Conservation (phyloP, 306 rosid genomes). For the Coriaria nepalensis region DNA sequence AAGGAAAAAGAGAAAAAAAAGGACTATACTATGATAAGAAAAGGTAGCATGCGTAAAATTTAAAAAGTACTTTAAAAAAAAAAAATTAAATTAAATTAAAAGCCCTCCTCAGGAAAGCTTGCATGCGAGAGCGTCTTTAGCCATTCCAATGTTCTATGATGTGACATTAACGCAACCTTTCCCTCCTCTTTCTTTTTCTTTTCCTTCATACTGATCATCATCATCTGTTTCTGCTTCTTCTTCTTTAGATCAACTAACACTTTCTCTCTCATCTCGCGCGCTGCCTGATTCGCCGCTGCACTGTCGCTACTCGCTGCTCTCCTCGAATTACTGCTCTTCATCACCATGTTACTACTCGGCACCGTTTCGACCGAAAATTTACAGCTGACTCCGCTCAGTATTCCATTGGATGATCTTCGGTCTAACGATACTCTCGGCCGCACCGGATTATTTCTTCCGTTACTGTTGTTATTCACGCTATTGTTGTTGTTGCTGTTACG, state of each 20-base stretch:
- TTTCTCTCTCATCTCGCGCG: constrained; percentile 40
- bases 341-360: constrained; percentile 17
- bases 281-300: background rate
- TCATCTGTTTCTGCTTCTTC: constrained; percentile 19
- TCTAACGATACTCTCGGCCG: constrained; percentile 8
- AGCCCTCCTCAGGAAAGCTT: constrained; percentile 13
- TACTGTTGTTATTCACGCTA: constrained; percentile 16
- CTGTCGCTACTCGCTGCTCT: constrained; percentile 14
- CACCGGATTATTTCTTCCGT: background rate
- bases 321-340: constrained; percentile 17
- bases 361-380: constrained; percentile 47
- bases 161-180: constrained; percentile 43
- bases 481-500: constrained; percentile 23
- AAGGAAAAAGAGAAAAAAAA: too few species aligned
- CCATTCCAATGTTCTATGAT: constrained; percentile 76
- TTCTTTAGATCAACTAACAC: constrained; percentile 18
- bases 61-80: too few species aligned
- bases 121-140: constrained; percentile 58
- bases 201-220: constrained; percentile 6
- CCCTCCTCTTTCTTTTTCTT: constrained; percentile 21
- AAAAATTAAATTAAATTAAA: too few species aligned
- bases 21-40: too few species aligned
- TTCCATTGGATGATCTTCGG: constrained; percentile 18
- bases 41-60: too few species aligned
- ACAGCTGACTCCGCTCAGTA: constrained; percentile 43